These are phyloP conservation scores for Apostasia shenzhenica DNA, from an alignment of 106 monocot genomes.

Conservation along the genomic window DNA sequence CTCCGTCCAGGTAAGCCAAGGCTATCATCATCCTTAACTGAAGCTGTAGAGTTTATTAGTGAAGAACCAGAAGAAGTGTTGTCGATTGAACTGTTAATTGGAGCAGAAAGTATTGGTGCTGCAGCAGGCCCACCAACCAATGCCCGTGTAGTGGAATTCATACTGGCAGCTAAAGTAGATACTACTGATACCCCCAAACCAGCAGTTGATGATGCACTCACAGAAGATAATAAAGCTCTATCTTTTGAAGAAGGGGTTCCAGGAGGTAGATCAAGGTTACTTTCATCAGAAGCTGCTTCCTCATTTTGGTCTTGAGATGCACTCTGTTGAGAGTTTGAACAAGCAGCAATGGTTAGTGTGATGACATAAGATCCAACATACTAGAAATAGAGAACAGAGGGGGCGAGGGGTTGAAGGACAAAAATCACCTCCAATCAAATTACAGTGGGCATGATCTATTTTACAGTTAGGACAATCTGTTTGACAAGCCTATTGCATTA, in stretches of 20 bases:
- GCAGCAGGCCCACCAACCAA: constrained; percentile 28
- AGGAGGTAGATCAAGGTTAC: constrained; percentile 32
- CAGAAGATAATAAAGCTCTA: constrained; percentile 11
- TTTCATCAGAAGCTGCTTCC: constrained; percentile 59
- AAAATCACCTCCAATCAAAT: too few species aligned
- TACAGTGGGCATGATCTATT: too few species aligned
- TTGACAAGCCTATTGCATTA: too few species aligned
- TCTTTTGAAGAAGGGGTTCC: constrained; percentile 55
- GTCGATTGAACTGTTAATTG: constrained; percentile 36
- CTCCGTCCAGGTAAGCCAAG: constrained; percentile 37
- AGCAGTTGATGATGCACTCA: constrained; percentile 5
- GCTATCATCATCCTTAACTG: constrained; percentile 72
- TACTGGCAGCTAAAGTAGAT: constrained; percentile 21
- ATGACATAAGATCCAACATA: background rate
- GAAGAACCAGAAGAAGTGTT: constrained; percentile 26
- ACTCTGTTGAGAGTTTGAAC: constrained; percentile 21
- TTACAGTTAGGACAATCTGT: too few species aligned
- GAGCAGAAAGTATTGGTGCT: constrained; percentile 37
- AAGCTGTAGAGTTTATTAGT: constrained; percentile 21
- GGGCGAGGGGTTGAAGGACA: background rate
- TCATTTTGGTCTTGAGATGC: constrained; percentile 57
- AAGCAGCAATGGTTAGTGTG: constrained; percentile 6
- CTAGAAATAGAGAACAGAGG: background rate
- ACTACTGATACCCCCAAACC: constrained; percentile 5
- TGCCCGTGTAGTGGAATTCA: constrained; percentile 27